phyloP scores from a whole-genome alignment of 2,329 filamentous ascomycete species.

The Xylariales sp. region DNA sequence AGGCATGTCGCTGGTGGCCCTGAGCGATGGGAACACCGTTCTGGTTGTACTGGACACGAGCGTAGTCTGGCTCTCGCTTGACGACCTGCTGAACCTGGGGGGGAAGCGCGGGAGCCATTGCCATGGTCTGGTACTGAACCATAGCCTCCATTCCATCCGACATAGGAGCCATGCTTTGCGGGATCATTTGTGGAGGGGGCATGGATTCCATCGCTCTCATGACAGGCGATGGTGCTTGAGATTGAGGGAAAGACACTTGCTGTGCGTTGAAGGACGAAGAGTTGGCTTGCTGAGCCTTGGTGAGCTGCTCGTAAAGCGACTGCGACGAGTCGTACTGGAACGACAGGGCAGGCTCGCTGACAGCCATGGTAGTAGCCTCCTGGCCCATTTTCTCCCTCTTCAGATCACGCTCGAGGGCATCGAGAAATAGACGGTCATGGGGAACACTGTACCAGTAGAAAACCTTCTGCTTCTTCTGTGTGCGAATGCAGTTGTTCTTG shows the following conservation, averaged over 20 bases:
- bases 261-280: conserved; percentile 93
- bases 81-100: conserved; percentile 60
- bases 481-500: conserved; percentile 99
- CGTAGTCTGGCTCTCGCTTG: conserved; percentile 86
- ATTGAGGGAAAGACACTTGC: conserved; percentile 62
- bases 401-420: conserved; percentile 92
- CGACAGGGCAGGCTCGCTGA: conserved; percentile 93
- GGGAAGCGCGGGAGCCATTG: conserved; percentile 64
- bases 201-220: conserved; percentile 90
- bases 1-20: conserved; percentile 86
- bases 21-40: conserved; percentile 82
- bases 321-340: conserved; percentile 99
- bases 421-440: conserved; percentile 94
- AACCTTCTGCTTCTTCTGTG: conserved; percentile 99
- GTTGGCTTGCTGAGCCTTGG: conserved; percentile 97
- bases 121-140: conserved; percentile 64
- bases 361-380: conserved; percentile 89
- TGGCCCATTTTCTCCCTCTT: conserved; percentile 99
- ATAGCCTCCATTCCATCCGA: conserved; percentile 67
- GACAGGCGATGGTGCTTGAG: conserved; percentile 81
- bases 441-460: conserved; percentile 99
- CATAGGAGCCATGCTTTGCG: conserved; percentile 52
- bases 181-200: conserved; percentile 84
- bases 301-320: conserved; percentile 98
- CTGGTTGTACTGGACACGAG: conserved; percentile 82